These are phyloP conservation scores for Termitomyces sp. DNA, from an alignment of 768 basidiomycete genomes.

Conservation along the genomic window DNA sequence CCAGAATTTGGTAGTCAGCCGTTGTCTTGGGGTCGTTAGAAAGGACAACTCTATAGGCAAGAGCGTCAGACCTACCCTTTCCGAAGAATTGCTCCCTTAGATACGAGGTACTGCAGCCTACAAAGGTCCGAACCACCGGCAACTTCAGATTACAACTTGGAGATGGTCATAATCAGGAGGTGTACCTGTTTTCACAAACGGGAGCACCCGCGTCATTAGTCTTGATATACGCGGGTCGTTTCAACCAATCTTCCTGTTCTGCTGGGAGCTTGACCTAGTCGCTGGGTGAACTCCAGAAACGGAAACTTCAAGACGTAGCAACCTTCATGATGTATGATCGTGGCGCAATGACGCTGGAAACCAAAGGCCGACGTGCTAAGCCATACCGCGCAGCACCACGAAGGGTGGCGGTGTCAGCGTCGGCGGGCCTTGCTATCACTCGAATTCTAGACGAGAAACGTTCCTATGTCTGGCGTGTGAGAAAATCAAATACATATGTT, in stretches of 20 bases:
- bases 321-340: conserved; percentile 87
- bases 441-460: conserved; percentile 62
- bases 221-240: conserved; percentile 81
- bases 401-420: conserved; percentile 85
- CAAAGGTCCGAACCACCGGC: conserved; percentile 10
- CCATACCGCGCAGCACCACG: conserved; percentile 90
- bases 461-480: conserved; percentile 36
- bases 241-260: conserved; percentile 78
- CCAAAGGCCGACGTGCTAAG: conserved; percentile 67
- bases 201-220: conserved; percentile 71
- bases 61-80: conserved; percentile 58
- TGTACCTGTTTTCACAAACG: conserved; percentile 83
- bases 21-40: conserved; percentile 49
- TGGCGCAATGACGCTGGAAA: conserved; percentile 80
- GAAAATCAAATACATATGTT: conserved; percentile 10
- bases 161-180: conserved; percentile 14
- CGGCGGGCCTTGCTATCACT: conserved; percentile 79
- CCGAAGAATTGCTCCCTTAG: conserved; percentile 81
- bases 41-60: conserved; percentile 17
- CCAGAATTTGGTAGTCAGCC: conserved; percentile 82
- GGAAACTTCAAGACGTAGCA: conserved; percentile 9
- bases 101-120: conserved; percentile 84
- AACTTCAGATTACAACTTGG: conserved; percentile 15
- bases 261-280: conserved; percentile 82
- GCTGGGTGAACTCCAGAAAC: not conserved